Conservation (phyloP, 1,284 basidiomycete species). For the Sphagnurus paluster region DNA sequence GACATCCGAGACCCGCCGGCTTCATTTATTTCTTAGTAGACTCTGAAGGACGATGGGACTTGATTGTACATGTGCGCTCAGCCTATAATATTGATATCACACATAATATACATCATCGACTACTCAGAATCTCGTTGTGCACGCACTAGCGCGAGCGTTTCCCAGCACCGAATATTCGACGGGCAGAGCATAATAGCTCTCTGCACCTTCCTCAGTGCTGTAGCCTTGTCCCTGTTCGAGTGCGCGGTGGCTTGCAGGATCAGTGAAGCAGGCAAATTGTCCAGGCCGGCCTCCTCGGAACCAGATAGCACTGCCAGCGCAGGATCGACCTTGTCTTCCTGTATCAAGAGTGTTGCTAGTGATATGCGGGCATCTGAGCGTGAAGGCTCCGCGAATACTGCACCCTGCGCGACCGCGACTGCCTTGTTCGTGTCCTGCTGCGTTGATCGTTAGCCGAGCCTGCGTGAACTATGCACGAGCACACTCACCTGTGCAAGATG, state of each 20-base stretch:
- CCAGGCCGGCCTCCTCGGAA: conserved; percentile 15
- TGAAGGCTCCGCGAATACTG: conserved; percentile 57
- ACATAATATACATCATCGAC: conserved; percentile 14
- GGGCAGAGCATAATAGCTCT: conserved; percentile 70
- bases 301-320: conserved; percentile 47
- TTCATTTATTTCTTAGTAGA: conserved; percentile 19
- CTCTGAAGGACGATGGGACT: conserved; percentile 25
- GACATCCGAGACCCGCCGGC: conserved; percentile 30
- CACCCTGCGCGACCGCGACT: conserved; percentile 53
- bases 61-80: conserved; percentile 4
- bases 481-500: conserved; percentile 61
- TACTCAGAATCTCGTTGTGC: conserved; percentile 14
- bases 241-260: conserved; percentile 33
- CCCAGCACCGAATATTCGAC: conserved; percentile 59
- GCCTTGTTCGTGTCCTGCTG: conserved; percentile 55
- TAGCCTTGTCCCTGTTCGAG: conserved; percentile 22
- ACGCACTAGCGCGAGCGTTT: conserved; percentile 55
- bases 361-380: conserved; percentile 45
- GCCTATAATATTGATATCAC: conserved; percentile 12
- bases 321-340: conserved; percentile 40
- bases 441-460: not conserved
- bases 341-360: conserved; percentile 56
- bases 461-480: not conserved
- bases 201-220: conserved; percentile 52
- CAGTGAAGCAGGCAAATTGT: conserved; percentile 32